Evolutionary conservation across 1,139 yeast genomes (phyloP).

Genomic region (Magnusiomyces magnusii): DNA sequence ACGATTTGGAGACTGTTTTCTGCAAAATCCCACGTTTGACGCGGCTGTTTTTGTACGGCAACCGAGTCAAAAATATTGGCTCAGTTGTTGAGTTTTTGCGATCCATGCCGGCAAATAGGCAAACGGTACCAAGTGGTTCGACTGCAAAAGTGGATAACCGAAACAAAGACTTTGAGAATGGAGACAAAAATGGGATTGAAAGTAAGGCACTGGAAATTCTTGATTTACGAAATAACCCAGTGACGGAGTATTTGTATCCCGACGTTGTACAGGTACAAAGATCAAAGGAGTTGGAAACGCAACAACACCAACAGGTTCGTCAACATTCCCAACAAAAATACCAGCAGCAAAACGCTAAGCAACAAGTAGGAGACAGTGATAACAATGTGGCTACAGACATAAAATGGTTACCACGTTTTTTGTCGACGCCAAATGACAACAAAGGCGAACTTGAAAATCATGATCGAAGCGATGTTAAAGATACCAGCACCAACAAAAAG

Average conservation of each 20-base stretch:
- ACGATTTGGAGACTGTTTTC: neutral
- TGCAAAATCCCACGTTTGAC: neutral
- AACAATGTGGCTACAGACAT: no score
- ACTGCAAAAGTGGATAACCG: neutral
- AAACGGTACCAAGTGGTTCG: neutral
- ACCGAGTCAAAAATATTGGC: constrained; percentile 22
- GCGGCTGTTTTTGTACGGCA: constrained; percentile 28
- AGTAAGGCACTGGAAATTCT: constrained; percentile 18
- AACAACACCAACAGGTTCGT: neutral
- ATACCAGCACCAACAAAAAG: no score
- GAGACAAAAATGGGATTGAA: neutral
- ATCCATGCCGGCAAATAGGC: constrained; percentile 17
- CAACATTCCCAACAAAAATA: neutral
- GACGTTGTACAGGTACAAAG: neutral
- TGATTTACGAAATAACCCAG: constrained; percentile 32
- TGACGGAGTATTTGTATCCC: constrained; percentile 26
- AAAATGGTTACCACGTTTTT: no score
- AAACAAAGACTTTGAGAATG: neutral
- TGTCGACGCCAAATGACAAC: no score
- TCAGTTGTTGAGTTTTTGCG: constrained; percentile 22
- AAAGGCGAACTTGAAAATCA: no score
- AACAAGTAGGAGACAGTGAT: neutral
- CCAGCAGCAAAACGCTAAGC: neutral
- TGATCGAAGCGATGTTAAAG: no score
- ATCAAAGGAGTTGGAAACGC: neutral